Percentiles rank a stretch among this genome's conserved stretches.
These are phyloP conservation scores for Acacia concinna DNA, from an alignment of 331 rosid species.

Conservation along the genomic window DNA sequence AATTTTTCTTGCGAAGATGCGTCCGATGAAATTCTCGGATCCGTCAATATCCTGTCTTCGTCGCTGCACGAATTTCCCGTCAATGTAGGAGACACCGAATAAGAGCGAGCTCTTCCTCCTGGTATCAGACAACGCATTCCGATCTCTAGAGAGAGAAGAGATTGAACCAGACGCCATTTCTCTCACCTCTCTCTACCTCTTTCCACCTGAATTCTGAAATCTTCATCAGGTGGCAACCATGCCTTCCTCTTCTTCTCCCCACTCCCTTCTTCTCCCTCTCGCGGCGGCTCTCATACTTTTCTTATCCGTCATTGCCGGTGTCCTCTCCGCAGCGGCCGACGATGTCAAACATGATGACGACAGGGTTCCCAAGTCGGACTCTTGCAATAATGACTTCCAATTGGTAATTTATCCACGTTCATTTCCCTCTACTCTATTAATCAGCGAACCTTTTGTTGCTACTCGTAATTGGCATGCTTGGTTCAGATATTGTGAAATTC, in stretches of 20 bases:
- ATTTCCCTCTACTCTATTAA: neutral
- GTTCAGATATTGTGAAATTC: neutral
- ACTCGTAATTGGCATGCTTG: neutral
- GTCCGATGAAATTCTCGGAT: neutral
- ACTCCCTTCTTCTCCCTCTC: conserved; percentile 18
- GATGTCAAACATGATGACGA: conserved; percentile 56
- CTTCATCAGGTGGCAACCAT: conserved; percentile 34
- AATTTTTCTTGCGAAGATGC: neutral
- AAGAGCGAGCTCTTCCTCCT: neutral
- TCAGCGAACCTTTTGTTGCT: neutral
- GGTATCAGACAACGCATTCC: neutral
- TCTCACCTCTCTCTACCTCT: conserved; percentile 11
- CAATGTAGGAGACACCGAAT: neutral
- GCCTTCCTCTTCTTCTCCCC: conserved; percentile 41
- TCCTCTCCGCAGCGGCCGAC: conserved; percentile 34
- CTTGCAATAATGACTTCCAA: conserved; percentile 66
- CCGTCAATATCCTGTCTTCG: neutral
- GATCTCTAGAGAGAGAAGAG: neutral
- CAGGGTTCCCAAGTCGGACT: conserved; percentile 43
- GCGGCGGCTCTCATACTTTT: conserved; percentile 35
- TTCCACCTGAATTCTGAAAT: conserved; percentile 14
- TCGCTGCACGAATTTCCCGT: conserved; percentile 2
- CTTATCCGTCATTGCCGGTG: conserved; percentile 25
- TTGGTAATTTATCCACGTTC: conserved; percentile 49
- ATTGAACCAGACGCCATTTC: neutral